phyloP scores from a whole-genome alignment of 192 early-diverging fungal genomes.

The Pilaira anomala region DNA sequence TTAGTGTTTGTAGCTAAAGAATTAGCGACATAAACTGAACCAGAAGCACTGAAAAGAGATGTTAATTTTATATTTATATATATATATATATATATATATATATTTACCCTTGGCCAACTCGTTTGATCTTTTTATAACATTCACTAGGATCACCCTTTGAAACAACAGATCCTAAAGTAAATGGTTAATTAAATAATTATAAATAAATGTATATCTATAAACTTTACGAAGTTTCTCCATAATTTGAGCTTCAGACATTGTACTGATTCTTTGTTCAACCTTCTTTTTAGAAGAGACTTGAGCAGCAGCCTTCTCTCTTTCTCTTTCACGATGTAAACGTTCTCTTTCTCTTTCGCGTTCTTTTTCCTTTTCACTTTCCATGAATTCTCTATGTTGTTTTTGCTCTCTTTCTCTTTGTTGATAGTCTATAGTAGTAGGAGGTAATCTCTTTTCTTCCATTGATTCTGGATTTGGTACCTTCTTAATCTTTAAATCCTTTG shows the following conservation, averaged over 20 bases:
- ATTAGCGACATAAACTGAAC: slow-evolving; percentile 92
- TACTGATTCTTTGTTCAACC: slow-evolving; percentile 76
- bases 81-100: background rate
- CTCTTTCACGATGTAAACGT: slow-evolving; percentile 22
- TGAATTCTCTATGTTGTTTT: background rate
- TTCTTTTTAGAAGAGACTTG: slow-evolving; percentile 47
- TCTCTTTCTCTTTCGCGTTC: slow-evolving; percentile 19
- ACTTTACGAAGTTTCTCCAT: slow-evolving; percentile 83
- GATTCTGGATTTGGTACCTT: no score
- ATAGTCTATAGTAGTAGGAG: no score
- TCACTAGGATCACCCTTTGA: slow-evolving; percentile 84
- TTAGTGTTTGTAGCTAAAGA: slow-evolving; percentile 64
- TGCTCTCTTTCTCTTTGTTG: slow-evolving; percentile 15
- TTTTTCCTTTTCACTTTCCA: slow-evolving; percentile 7
- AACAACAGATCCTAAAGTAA: slow-evolving; percentile 71
- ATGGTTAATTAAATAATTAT: background rate
- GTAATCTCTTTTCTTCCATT: no score
- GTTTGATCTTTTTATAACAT: slow-evolving; percentile 91
- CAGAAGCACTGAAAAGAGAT: slow-evolving; percentile 65
- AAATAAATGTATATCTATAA: slow-evolving; percentile 10
- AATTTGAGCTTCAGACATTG: slow-evolving; percentile 89
- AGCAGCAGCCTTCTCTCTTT: slow-evolving; percentile 30
- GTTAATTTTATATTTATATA: background rate
- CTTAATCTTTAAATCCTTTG: no score
- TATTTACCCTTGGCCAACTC: slow-evolving; percentile 89